A percentile compares a stretch with the other conserved stretches of the same genome.
Evolutionary conservation across 225 moss, liverwort and hornwort genomes (phyloP).

Genomic region (Sphagnum tenellum): DNA sequence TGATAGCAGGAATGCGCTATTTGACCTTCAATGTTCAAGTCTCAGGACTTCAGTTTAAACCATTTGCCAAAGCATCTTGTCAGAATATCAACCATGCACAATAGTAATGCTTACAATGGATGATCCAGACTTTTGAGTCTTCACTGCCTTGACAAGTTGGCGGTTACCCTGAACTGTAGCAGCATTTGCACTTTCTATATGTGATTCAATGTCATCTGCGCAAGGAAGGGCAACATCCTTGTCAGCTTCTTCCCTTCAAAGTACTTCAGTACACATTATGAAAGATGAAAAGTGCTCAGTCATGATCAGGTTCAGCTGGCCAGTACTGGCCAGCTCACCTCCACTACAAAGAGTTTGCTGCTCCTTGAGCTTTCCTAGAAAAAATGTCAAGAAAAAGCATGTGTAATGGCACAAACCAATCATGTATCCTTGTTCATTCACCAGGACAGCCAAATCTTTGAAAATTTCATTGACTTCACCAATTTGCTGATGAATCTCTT

Average conservation of each 20-base stretch:
- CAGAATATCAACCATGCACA: neutral
- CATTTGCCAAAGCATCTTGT: too few relatives aligned
- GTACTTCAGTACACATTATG: neutral
- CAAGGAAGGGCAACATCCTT: neutral
- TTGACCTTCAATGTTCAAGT: too few relatives aligned
- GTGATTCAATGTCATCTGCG: conserved; percentile 53
- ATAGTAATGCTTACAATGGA: conserved; percentile 22
- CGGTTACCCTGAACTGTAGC: conserved; percentile 51
- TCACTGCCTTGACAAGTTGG: conserved; percentile 38
- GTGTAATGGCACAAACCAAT: conserved; percentile 21
- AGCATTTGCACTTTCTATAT: conserved; percentile 35
- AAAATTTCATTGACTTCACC: conserved; percentile 97
- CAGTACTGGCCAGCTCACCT: too few relatives aligned
- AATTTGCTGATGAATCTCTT: conserved; percentile 92
- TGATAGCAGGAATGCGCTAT: too few relatives aligned
- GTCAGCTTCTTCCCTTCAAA: neutral
- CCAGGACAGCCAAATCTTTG: conserved; percentile 86
- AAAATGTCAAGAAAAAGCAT: too few relatives aligned
- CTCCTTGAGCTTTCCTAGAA: too few relatives aligned
- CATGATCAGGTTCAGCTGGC: too few relatives aligned
- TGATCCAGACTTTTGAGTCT: conserved; percentile 45
- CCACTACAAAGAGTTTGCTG: too few relatives aligned
- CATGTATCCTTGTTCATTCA: conserved; percentile 56
- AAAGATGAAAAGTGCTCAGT: neutral
- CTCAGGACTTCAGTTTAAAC: too few relatives aligned